These are phyloP conservation scores for Rhododendron mucronatum DNA, from an alignment of 148 eudicot species.

Conservation along the genomic window DNA sequence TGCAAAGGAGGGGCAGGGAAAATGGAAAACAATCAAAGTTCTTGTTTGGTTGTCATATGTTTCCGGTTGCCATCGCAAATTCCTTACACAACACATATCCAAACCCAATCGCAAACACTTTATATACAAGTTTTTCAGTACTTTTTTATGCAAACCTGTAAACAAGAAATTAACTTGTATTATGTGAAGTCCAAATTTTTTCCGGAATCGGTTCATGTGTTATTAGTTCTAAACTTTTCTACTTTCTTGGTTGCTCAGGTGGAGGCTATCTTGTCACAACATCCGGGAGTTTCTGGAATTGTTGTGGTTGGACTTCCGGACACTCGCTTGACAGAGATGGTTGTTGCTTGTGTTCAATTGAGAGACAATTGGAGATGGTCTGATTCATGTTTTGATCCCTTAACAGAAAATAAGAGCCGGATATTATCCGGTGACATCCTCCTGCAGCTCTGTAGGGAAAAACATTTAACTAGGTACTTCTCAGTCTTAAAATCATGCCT, in stretches of 20 bases:
- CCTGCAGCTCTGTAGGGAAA: constrained; percentile 48
- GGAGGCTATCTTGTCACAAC: constrained; percentile 60
- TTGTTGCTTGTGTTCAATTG: constrained; percentile 57
- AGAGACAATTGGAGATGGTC: constrained; percentile 64
- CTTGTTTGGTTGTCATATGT: background rate
- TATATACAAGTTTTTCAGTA: background rate
- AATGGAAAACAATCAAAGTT: background rate
- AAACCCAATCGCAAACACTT: background rate
- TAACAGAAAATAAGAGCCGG: constrained; percentile 6
- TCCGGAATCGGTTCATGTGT: background rate
- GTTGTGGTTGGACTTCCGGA: constrained; percentile 70
- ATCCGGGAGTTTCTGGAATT: constrained; percentile 60
- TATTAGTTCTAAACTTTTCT: background rate
- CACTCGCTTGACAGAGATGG: constrained; percentile 64
- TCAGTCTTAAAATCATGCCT: background rate
- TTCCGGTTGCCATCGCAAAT: background rate
- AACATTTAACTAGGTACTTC: constrained; percentile 56
- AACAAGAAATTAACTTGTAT: background rate
- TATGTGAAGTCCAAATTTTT: background rate
- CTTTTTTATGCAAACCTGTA: background rate
- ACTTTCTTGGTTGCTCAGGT: constrained; percentile 39
- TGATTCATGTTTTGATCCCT: constrained; percentile 21
- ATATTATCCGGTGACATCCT: constrained; percentile 45
- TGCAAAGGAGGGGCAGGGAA: background rate
- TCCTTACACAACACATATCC: background rate